These are phyloP conservation scores for Geranium rotundifolium DNA, from an alignment of 345 rosid species.

Conservation along the genomic window DNA sequence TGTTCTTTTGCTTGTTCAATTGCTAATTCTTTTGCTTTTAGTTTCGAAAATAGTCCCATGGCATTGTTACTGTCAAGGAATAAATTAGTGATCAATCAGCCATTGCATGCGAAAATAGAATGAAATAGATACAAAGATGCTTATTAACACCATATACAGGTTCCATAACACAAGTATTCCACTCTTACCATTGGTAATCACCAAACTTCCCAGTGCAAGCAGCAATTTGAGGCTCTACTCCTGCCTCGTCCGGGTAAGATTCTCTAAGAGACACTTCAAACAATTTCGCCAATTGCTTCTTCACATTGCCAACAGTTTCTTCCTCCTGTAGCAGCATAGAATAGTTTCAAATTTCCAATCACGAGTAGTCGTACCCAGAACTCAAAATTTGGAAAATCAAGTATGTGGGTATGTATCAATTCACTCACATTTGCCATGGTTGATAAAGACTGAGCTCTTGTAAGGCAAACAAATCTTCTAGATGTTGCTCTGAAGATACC, in stretches of 20 bases:
- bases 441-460: constrained; percentile 22
- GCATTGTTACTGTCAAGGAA: constrained; percentile 65
- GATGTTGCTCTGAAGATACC: constrained; percentile 40
- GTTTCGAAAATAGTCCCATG: constrained; percentile 66
- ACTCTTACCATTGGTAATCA: constrained; percentile 77
- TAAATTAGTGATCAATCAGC: neutral
- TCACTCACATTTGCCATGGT: constrained; percentile 61
- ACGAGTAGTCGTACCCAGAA: constrained; percentile 1
- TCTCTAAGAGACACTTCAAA: constrained; percentile 46
- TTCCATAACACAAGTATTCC: neutral
- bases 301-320: constrained; percentile 48
- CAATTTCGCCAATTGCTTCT: constrained; percentile 44
- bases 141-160: neutral
- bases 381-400: neutral
- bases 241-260: constrained; percentile 48
- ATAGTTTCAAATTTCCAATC: constrained; percentile 5
- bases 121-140: neutral
- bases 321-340: constrained; percentile 27
- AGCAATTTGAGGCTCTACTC: constrained; percentile 62
- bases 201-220: constrained; percentile 61
- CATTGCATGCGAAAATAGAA: neutral
- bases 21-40: constrained; percentile 31
- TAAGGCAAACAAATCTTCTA: constrained; percentile 27
- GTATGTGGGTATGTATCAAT: neutral
- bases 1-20: no score